Evolutionary conservation across 2,329 filamentous ascomycete species (phyloP).

Genomic region (Aspergillus calidoustus): DNA sequence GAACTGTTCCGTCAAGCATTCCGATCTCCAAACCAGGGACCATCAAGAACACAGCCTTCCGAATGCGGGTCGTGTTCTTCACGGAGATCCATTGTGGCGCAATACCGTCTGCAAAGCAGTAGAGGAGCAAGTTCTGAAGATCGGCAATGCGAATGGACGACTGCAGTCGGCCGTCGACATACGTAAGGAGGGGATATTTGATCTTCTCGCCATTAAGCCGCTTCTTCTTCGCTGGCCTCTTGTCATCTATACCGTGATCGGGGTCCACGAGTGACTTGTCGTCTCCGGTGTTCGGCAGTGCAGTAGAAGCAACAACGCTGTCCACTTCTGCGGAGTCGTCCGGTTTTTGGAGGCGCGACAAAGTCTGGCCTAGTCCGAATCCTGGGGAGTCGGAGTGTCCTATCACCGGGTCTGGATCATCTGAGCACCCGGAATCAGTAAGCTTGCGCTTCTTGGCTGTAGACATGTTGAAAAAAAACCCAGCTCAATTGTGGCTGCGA

Average conservation of each 20-base stretch:
- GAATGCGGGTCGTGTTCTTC: constrained; percentile 59
- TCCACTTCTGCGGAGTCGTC: constrained; percentile 19
- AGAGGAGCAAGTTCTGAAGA: constrained; percentile 62
- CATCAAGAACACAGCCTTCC: constrained; percentile 86
- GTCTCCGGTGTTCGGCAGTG: constrained; percentile 3
- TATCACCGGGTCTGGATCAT: constrained; percentile 32
- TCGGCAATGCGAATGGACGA: constrained; percentile 62
- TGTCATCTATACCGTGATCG: constrained; percentile 24
- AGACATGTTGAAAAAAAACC: constrained; percentile 24
- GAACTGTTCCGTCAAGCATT: constrained; percentile 74
- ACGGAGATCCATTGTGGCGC: constrained; percentile 68
- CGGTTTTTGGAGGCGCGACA: constrained; percentile 35
- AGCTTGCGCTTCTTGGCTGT: constrained; percentile 41
- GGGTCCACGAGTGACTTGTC: constrained; percentile 6
- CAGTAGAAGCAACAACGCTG: constrained; percentile 7
- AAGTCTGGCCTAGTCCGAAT: constrained; percentile 38
- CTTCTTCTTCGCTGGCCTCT: constrained; percentile 35
- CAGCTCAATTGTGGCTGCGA: background rate
- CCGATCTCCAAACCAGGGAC: constrained; percentile 87
- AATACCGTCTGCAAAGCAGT: constrained; percentile 64
- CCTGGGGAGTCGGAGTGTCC: constrained; percentile 20
- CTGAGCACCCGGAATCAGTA: constrained; percentile 23
- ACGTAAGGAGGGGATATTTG: constrained; percentile 59
- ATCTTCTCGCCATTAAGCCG: constrained; percentile 47
- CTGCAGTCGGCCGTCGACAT: constrained; percentile 59